Conservation (phyloP, 2,329 filamentous ascomycete species). For the Metarhizium brunneum region DNA sequence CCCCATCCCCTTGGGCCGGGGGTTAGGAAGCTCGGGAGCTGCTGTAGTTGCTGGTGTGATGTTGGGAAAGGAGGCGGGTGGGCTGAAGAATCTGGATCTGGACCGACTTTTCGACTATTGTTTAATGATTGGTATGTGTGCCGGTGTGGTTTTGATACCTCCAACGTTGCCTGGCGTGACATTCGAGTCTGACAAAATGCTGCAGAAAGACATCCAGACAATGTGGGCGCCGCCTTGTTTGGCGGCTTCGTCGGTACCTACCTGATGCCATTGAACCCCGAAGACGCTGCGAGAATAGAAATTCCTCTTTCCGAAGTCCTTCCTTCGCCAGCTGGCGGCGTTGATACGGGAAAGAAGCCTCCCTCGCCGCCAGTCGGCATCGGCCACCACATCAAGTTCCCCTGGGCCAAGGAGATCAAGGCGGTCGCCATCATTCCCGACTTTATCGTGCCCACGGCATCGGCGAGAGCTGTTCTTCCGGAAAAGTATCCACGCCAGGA, state of each 20-base stretch:
- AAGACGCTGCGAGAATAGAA: constrained; percentile 82
- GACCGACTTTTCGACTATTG: constrained; percentile 90
- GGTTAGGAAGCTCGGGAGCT: constrained; percentile 89
- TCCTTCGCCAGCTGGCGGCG: constrained; percentile 78
- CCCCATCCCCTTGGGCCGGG: constrained; percentile 85
- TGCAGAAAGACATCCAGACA: constrained; percentile 78
- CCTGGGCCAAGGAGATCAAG: constrained; percentile 91
- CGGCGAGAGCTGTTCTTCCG: constrained; percentile 79
- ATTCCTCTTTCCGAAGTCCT: constrained; percentile 92
- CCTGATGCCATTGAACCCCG: constrained; percentile 80
- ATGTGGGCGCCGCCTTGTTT: constrained; percentile 89
- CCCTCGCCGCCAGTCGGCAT: constrained; percentile 87
- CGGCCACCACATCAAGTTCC: constrained; percentile 92
- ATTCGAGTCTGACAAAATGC: background rate
- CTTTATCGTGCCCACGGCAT: constrained; percentile 91
- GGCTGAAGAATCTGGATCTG: constrained; percentile 62
- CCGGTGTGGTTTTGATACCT: background rate
- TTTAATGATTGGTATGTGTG: constrained; percentile 74
- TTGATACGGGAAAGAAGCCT: constrained; percentile 79
- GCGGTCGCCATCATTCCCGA: constrained; percentile 92
- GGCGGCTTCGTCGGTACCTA: constrained; percentile 97
- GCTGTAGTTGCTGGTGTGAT: constrained; percentile 94
- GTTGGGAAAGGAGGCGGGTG: constrained; percentile 80
- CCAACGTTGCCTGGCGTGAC: background rate
- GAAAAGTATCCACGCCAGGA: constrained; percentile 70